Evolutionary conservation across 345 rosid genomes (phyloP).

Genomic region (Pugionium dolabratum): DNA sequence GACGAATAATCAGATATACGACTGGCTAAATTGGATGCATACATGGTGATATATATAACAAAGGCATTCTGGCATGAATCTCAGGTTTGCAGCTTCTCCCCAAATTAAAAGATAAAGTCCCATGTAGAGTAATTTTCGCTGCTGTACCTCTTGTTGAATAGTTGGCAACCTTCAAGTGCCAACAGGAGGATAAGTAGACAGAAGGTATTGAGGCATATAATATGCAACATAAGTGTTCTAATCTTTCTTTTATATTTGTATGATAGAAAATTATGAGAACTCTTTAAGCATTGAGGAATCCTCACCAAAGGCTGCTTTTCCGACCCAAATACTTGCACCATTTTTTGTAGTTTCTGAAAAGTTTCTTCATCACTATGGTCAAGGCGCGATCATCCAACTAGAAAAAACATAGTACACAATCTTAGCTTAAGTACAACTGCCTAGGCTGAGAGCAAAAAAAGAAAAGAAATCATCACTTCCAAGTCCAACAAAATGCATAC

Average conservation of each 20-base stretch:
- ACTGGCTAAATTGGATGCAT: constrained; percentile 36
- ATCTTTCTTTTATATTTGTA: constrained; percentile 6
- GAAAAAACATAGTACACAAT: constrained; percentile 16
- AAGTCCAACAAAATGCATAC: constrained; percentile 34
- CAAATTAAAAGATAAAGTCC: constrained; percentile 89
- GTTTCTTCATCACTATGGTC: constrained; percentile 61
- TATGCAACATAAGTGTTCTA: constrained; percentile 7
- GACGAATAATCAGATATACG: neutral
- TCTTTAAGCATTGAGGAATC: neutral
- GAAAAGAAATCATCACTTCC: constrained; percentile 3
- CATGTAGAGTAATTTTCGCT: constrained; percentile 86
- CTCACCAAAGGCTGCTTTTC: constrained; percentile 71
- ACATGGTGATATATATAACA: constrained; percentile 93
- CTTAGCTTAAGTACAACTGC: constrained; percentile 5
- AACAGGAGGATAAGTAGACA: constrained; percentile 22
- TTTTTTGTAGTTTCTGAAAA: constrained; percentile 63
- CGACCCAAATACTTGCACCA: constrained; percentile 76
- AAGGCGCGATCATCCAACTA: constrained; percentile 65
- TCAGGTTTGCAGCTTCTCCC: constrained; percentile 97
- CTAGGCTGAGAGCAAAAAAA: neutral
- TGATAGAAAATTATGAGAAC: constrained; percentile 13
- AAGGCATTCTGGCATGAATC: constrained; percentile 95
- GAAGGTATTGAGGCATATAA: neutral
- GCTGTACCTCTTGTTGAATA: constrained; percentile 93
- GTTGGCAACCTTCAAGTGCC: constrained; percentile 71